These are phyloP conservation scores for Thelonectria olida DNA, from an alignment of 2,329 filamentous ascomycete genomes.

Conservation along the genomic window DNA sequence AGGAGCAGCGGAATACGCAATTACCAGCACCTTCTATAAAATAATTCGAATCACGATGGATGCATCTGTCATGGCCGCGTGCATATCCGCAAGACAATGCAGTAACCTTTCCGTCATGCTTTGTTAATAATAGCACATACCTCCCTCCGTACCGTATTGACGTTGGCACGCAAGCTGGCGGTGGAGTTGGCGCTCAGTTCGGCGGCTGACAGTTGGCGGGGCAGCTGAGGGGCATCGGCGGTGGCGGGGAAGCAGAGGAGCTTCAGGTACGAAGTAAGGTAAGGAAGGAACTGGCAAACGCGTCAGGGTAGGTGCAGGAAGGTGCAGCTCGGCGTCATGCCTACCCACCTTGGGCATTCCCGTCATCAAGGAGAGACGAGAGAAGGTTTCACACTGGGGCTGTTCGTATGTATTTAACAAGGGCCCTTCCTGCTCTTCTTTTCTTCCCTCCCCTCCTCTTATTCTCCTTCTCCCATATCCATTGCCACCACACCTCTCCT, in stretches of 20 bases:
- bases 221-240: slow-evolving; percentile 41
- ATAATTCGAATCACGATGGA: background rate
- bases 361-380: slow-evolving; percentile 12
- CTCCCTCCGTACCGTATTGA: too few relatives aligned
- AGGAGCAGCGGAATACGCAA: background rate
- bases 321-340: slow-evolving; percentile 32
- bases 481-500: background rate
- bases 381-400: slow-evolving; percentile 6
- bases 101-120: background rate
- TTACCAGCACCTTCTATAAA: background rate
- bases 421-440: background rate
- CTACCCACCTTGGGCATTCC: slow-evolving; percentile 25
- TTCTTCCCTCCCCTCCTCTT: background rate
- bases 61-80: background rate
- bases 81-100: background rate
- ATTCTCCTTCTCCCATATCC: background rate
- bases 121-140: slow-evolving; percentile 2
- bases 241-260: slow-evolving; percentile 35
- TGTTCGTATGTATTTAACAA: slow-evolving; percentile 21
- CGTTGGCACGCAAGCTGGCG: too few relatives aligned
- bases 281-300: slow-evolving; percentile 14
- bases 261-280: slow-evolving; percentile 28
- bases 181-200: slow-evolving; percentile 22
- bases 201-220: slow-evolving; percentile 34
- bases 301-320: slow-evolving; percentile 21